These are phyloP conservation scores for Chlorella sp. DNA, from an alignment of 139 green algal species.

Conservation along the genomic window DNA sequence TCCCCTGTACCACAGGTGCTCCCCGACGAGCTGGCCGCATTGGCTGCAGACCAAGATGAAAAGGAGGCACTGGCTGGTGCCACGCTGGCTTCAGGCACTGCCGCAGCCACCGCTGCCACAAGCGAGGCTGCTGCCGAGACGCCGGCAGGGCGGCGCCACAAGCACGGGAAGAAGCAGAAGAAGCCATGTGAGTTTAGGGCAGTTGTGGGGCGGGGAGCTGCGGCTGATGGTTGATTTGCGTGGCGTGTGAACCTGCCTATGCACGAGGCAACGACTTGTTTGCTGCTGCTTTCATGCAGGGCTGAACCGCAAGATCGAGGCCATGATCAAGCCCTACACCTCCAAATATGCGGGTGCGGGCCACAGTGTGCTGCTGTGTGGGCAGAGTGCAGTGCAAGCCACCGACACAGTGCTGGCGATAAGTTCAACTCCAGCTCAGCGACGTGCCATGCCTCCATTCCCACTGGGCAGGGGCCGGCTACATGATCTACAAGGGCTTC, in stretches of 20 bases:
- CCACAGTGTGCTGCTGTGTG: too few relatives aligned
- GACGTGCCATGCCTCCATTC: too few relatives aligned
- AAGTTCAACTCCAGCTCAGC: too few relatives aligned
- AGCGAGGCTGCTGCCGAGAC: background rate
- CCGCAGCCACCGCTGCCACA: background rate
- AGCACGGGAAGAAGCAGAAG: slow-evolving; percentile 2
- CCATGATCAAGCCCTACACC: slow-evolving; percentile 17
- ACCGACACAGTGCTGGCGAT: too few relatives aligned
- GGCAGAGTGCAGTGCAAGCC: too few relatives aligned
- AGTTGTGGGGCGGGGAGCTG: too few relatives aligned
- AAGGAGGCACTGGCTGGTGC: slow-evolving; percentile 19
- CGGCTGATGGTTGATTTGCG: too few relatives aligned
- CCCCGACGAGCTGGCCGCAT: background rate
- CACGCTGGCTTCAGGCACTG: background rate
- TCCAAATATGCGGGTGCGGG: background rate
- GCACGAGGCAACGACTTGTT: too few relatives aligned
- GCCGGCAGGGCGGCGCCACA: background rate
- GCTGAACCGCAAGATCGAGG: slow-evolving; percentile 22
- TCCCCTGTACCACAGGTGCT: background rate
- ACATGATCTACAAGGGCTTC: slow-evolving; percentile 35
- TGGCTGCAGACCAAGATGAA: slow-evolving; percentile 9
- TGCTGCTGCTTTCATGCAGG: background rate
- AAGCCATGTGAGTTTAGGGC: background rate
- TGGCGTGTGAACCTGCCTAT: too few relatives aligned
- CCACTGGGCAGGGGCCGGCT: background rate